Base-by-base conservation (phyloP, 257 asterid genomes). In the Solanum lignicaule region DNA sequence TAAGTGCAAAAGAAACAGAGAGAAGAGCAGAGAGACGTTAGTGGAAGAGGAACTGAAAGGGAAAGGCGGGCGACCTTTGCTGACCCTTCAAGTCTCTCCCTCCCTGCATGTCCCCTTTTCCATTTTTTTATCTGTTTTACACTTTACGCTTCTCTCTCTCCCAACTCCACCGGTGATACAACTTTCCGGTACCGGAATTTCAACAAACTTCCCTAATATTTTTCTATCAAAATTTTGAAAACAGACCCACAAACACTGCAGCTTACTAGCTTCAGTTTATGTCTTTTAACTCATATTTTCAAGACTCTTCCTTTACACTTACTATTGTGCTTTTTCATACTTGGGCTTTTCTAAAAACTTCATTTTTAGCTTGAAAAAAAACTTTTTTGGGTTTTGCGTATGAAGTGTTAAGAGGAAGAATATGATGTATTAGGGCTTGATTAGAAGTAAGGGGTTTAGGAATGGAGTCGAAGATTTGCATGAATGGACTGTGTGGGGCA, bases 401-500 rank as follows among this genome's bases (percentile, higher is more conserved):
- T 79, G 85, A 55, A 74, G 68, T 69, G 16, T 87, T 89, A 87
- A 84, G 86, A 86, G 66, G 91, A 92, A 69, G 35, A 74, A 2
- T 72, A 66, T 86, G 78, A 1, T 86, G 71, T 86, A 43, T 25
- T 86, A 69, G 68, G 87, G 87, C 75, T 85, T 68, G 58, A 25
- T 55, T 36, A 48, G 73, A 83, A 18, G 60, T 83, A 62, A 3
- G 75, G 75, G 11, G 5, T 18, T 55, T 71, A 18, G 43, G 79
- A 32, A 86, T 86, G 88, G 72, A 75, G 16, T 86, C 88, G 4
- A 86, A 72, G 92, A 90, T 88, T 78, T 96, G 99, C 93, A 96
- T 94, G 99, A 96, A 96, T 90, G 96, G 92, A 83, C 73, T 87
- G 74, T 95, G 98, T 89, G 88, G 90, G 18, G 81, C 86, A 36